Percentiles rank a stretch among this genome's conserved stretches.
Evolutionary conservation across 805 yeast genomes (phyloP).

Genomic region (Metschnikowia amazonensis): DNA sequence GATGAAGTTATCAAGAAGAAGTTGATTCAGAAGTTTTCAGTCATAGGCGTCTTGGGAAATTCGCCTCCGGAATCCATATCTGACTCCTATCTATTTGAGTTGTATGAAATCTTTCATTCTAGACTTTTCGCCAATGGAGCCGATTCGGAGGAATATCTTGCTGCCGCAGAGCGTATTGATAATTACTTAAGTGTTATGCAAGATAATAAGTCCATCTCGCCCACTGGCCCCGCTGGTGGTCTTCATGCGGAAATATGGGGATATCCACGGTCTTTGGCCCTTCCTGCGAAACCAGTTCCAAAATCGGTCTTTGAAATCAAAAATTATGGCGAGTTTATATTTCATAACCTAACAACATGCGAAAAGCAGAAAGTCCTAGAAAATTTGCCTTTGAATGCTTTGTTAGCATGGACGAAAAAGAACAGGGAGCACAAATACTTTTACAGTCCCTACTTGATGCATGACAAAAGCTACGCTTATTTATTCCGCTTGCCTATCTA

Average conservation of each 20-base stretch:
- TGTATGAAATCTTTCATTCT: slow-evolving; percentile 30
- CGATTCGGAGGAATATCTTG: slow-evolving; percentile 2
- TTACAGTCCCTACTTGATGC: slow-evolving; percentile 27
- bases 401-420: slow-evolving; percentile 14
- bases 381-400: slow-evolving; percentile 9
- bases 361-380: slow-evolving; percentile 1
- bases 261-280: not conserved
- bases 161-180: not conserved
- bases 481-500: slow-evolving; percentile 34
- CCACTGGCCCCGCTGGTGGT: not conserved
- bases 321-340: slow-evolving; percentile 14
- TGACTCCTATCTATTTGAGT: slow-evolving; percentile 29
- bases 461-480: slow-evolving; percentile 21
- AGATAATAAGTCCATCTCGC: not conserved
- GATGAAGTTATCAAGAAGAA: slow-evolving; percentile 32
- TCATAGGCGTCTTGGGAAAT: slow-evolving; percentile 35
- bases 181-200: not conserved
- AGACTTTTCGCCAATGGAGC: slow-evolving; percentile 18
- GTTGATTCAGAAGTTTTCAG: slow-evolving; percentile 31
- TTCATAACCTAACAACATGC: slow-evolving; percentile 2
- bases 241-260: slow-evolving; percentile 1
- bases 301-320: slow-evolving; percentile 12
- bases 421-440: slow-evolving; percentile 21
- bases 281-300: not conserved
- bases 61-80: slow-evolving; percentile 26